Base-by-base conservation (phyloP, 176 grass and related monocot genomes). In the Tillandsia leiboldiana region DNA sequence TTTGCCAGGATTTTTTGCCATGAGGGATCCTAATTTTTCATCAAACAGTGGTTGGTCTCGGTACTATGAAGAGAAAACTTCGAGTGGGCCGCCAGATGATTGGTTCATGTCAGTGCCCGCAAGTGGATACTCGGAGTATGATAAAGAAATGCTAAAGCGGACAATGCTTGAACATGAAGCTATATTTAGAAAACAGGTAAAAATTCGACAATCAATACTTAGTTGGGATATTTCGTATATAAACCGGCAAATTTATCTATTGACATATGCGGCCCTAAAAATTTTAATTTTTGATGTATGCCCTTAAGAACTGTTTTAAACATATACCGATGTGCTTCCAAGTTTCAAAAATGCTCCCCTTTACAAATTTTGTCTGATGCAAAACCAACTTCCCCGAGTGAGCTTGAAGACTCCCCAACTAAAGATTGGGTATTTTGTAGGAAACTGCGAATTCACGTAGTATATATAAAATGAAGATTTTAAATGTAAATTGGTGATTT, bases 101-200 rank as follows among this genome's bases (percentile, higher is more conserved):
- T 78, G 63, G 59, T 84, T 80, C 68, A 74, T 69, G 64, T 72
- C 74, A 17, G 70, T 56, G 68, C 70, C 80, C 10, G 51, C 67
- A 15, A 80, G 86, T 73, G 83, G 77, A 57, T 85, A 64, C 58
- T 62, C 81, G 57, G 73, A 74, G 51, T 79, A 80, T 26, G 80
- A 84, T 18, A 84, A 88, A 63, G 81, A 91, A 80, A 82, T 78
- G 78, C n/a, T 96, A 62, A 96, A 84, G 73, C 75, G 69, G 70
- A 96, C 70, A 72, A 89, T 96, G 79, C 85, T 96, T 72, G 71
- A 77, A 59, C 88, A 96, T 52, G 92, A 96, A 68, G 83, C 78
- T 63, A 96, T 76, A 72, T 96, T 91, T 58, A 71, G 67, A 20
- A 89, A 80, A 63, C 92, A 96, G 85, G 92, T 96, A 82, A 57